Evolutionary conservation across 208 protist genomes (phyloP).

Genomic region (Trypanosoma rangeli): DNA sequence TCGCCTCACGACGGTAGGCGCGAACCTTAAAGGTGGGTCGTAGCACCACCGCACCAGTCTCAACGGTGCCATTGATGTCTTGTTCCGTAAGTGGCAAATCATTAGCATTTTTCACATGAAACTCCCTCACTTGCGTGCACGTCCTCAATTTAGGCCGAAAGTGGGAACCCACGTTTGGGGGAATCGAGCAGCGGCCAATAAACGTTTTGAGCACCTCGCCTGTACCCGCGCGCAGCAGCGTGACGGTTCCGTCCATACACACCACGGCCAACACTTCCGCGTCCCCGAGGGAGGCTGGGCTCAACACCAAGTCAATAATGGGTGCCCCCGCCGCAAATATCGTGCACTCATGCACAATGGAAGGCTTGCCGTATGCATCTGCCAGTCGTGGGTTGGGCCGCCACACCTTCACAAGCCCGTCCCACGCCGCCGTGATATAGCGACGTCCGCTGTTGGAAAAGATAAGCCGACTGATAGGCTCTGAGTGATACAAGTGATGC

Average conservation of each 20-base stretch:
- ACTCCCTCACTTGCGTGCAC: neutral
- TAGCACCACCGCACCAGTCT: constrained; percentile 32
- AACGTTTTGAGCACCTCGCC: constrained; percentile 81
- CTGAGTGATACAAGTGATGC: constrained; percentile 74
- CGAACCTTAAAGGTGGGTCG: constrained; percentile 75
- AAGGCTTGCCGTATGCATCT: constrained; percentile 34
- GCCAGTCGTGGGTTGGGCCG: constrained; percentile 54
- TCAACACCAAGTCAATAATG: constrained; percentile 66
- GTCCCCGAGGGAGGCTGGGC: constrained; percentile 52
- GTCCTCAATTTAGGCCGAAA: neutral
- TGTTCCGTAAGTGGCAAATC: neutral
- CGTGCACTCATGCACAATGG: constrained; percentile 78
- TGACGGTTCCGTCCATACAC: constrained; percentile 82
- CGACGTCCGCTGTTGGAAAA: constrained; percentile 45
- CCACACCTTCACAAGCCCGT: constrained; percentile 90
- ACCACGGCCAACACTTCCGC: constrained; percentile 70
- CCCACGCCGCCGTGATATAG: constrained; percentile 69
- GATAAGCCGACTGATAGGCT: constrained; percentile 64
- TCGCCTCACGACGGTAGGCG: constrained; percentile 76
- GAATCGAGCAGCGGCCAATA: constrained; percentile 37
- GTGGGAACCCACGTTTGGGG: neutral
- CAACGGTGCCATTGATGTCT: neutral
- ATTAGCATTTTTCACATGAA: neutral
- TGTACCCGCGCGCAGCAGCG: constrained; percentile 60
- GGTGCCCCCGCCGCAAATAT: constrained; percentile 55